Evolutionary conservation across 768 basidiomycete species (phyloP).

Genomic region (Galerina sulciceps): DNA sequence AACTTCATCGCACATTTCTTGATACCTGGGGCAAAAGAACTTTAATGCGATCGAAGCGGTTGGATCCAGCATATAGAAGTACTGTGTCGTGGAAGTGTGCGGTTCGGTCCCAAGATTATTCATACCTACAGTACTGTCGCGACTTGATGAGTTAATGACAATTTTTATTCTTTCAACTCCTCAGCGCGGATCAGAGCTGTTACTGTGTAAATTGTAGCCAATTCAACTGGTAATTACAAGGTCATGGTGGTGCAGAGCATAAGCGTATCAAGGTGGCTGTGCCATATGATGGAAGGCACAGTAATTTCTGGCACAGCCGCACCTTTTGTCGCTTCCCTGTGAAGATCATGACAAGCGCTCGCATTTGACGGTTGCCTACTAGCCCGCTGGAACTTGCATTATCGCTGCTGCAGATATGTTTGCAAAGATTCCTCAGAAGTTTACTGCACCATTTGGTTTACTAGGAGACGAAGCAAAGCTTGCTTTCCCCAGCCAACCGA

Average conservation of each 20-base stretch:
- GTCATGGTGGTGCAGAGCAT: background rate
- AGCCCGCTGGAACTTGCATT: too few relatives aligned
- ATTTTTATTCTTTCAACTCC: background rate
- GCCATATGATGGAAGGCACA: background rate
- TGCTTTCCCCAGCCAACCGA: conserved; percentile 81
- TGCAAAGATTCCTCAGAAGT: conserved; percentile 69
- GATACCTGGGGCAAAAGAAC: background rate
- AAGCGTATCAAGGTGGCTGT: conserved; percentile 16
- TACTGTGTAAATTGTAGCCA: too few relatives aligned
- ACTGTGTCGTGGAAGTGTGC: background rate
- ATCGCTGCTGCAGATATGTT: conserved; percentile 45
- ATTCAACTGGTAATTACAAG: too few relatives aligned
- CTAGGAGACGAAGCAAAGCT: conserved; percentile 89
- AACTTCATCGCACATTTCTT: background rate
- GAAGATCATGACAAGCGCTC: too few relatives aligned
- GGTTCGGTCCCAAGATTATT: background rate
- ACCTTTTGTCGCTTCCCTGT: too few relatives aligned
- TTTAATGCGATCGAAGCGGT: background rate
- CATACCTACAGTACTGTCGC: background rate
- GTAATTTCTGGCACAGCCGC: too few relatives aligned
- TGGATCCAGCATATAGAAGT: conserved; percentile 1
- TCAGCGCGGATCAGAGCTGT: background rate
- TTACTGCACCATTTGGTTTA: conserved; percentile 77
- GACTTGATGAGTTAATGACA: conserved; percentile 2
- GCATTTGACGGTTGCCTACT: too few relatives aligned